Conservation (phyloP, 129 eudicot species). For the Tagetes erecta region DNA sequence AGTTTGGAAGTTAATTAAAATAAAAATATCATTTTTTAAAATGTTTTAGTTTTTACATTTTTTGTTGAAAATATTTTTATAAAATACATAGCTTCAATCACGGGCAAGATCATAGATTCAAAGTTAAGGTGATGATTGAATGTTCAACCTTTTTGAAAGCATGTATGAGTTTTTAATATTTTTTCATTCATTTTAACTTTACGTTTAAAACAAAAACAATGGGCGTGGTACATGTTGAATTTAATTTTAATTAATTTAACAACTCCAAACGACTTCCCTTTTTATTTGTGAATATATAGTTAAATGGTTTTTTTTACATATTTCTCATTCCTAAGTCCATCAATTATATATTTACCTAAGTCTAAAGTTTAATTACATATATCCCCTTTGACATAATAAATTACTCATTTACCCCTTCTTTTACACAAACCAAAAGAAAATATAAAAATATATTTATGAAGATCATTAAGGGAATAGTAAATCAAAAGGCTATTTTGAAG, state of each 20-base stretch:
- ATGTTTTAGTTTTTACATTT: background rate
- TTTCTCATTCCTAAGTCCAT: too few relatives aligned
- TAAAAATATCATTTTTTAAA: background rate
- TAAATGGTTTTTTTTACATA: too few relatives aligned
- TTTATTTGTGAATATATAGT: background rate
- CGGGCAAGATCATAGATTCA: slow-evolving; percentile 19
- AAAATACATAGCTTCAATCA: slow-evolving; percentile 34
- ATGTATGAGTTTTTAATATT: slow-evolving; percentile 2
- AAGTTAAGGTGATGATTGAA: slow-evolving; percentile 32
- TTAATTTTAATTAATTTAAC: background rate
- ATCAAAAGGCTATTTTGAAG: too few relatives aligned
- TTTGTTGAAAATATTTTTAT: background rate
- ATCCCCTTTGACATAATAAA: too few relatives aligned
- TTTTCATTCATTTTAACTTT: slow-evolving; percentile 15
- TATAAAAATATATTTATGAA: too few relatives aligned
- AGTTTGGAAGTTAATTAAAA: background rate
- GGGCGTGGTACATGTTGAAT: background rate
- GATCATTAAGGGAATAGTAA: too few relatives aligned
- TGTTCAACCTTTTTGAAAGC: slow-evolving; percentile 25
- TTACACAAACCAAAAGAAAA: too few relatives aligned
- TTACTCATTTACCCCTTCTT: too few relatives aligned
- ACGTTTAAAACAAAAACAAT: slow-evolving; percentile 23
- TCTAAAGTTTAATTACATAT: too few relatives aligned
- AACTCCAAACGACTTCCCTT: background rate
- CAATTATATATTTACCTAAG: too few relatives aligned